phyloP scores from a whole-genome alignment of 805 yeast genomes.

The Jamesozyma lodderae region DNA sequence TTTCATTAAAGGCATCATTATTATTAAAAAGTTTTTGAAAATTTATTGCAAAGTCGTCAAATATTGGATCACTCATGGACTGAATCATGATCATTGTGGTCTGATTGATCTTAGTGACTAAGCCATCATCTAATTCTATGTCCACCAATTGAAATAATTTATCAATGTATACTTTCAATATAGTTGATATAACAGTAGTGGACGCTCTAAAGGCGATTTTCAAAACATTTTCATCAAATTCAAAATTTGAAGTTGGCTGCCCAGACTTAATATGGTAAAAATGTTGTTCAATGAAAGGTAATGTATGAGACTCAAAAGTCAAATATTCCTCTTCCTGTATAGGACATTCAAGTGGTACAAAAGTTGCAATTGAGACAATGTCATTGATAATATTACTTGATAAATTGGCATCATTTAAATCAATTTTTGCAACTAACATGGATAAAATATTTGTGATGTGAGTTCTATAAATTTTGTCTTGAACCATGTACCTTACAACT shows the following conservation, averaged over 20 bases:
- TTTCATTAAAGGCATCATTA: conserved; percentile 47
- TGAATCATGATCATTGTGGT: conserved; percentile 44
- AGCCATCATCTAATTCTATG: conserved; percentile 33
- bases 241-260: conserved; percentile 41
- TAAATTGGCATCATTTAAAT: conserved; percentile 77
- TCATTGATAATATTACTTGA: conserved; percentile 63
- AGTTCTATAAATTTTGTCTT: conserved; percentile 51
- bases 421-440: conserved; percentile 70
- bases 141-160: conserved; percentile 59
- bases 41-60: conserved; percentile 35
- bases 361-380: conserved; percentile 60
- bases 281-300: conserved; percentile 59
- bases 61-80: conserved; percentile 50
- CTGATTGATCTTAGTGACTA: conserved; percentile 36
- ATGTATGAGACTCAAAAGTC: conserved; percentile 33
- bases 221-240: conserved; percentile 38
- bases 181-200: conserved; percentile 55
- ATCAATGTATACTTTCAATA: conserved; percentile 49
- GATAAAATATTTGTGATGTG: conserved; percentile 70
- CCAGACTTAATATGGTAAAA: conserved; percentile 38
- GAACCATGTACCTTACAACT: conserved; percentile 44
- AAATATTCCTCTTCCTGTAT: conserved; percentile 33
- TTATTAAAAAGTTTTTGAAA: conserved; percentile 35
- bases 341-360: conserved; percentile 63
- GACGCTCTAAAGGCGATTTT: conserved; percentile 57